Percentiles rank a stretch among this genome's conserved stretches.
phyloP scores from a whole-genome alignment of 371 early-diverging fungal genomes.

The Nematocida sp. region DNA sequence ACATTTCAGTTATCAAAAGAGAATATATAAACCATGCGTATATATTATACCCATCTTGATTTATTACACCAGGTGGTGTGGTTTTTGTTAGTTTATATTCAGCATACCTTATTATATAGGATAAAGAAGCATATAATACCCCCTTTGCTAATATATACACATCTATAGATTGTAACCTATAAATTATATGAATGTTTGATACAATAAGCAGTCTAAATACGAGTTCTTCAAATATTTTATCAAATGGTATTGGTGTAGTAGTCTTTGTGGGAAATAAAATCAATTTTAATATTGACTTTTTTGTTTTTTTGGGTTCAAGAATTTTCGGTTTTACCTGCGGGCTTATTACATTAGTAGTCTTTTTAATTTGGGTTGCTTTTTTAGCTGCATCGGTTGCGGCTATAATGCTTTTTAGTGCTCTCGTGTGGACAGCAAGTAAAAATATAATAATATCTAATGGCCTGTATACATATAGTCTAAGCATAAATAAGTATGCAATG shows the following conservation, averaged over 20 bases:
- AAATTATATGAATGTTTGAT: neutral
- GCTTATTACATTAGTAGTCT: neutral
- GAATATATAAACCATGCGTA: neutral
- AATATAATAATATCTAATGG: slow-evolving; percentile 13
- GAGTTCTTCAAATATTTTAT: slow-evolving; percentile 26
- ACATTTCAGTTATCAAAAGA: neutral
- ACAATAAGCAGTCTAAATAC: slow-evolving; percentile 19
- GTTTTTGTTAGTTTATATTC: slow-evolving; percentile 21
- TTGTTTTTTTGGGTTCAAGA: neutral
- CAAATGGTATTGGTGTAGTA: slow-evolving; percentile 4
- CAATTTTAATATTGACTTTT: neutral
- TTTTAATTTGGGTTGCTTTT: neutral
- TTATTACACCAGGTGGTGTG: slow-evolving; percentile 10
- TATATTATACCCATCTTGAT: neutral
- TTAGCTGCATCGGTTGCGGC: neutral
- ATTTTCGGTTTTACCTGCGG: neutral
- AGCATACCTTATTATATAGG: neutral
- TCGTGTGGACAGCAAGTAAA: slow-evolving; percentile 22
- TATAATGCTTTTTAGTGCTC: slow-evolving; percentile 26
- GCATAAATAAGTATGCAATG: slow-evolving; percentile 13
- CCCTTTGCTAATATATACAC: neutral
- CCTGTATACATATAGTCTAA: slow-evolving; percentile 5
- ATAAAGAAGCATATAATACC: neutral
- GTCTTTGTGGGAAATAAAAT: slow-evolving; percentile 7
- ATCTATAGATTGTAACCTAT: neutral